Base-by-base conservation (phyloP, 2,329 filamentous ascomycete species). In the Immersiporthe knoxdaviesiana region DNA sequence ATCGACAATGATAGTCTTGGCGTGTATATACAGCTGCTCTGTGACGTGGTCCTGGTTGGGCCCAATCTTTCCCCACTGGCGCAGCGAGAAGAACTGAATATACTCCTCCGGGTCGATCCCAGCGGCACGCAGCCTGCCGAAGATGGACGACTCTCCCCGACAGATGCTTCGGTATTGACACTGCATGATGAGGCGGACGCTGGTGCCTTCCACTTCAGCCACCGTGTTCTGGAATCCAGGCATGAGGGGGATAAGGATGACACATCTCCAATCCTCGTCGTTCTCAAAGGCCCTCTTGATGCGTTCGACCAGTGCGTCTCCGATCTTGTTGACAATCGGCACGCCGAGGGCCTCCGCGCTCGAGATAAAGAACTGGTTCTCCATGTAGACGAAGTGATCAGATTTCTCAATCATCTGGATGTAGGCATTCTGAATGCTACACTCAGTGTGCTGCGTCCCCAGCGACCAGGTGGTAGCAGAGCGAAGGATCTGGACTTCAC, bases 141-240 rank as follows among this genome's bases (percentile, higher is more conserved):
- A 98, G 72, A 99, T 97, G 1, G 94, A 97, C 27, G 90, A 87
- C 69, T 97, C 92, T 21, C 96, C 96, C 73, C 96, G 91, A 77
- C 94, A 97, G 73, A 99, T 98, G 78, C 94, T 97, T 73, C 93
- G 91, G 79, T 94, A 98, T 79, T 99, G 96, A 77, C 94, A 97
- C 79, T 97, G 94, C 88, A 99, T 93, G 78, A 98, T 99, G 72
- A 98, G 82, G 67, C 96, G 90, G 56, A 99, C 92, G 80, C 94
- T 97, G 47, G 93, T 97, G 54, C 96, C 96, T 74, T 97, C 95
- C 75, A 96, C 92, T 73, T 93, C 91, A 74, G 97, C 94, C 27
- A 99, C 95, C 0, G 94, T 97, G 76, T 97, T 97, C 79, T 98
- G 94, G 81, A 98, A 99, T 2, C 96, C 96, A n/a, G 96, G 96